Evolutionary conservation across 2,329 filamentous ascomycete species (phyloP).

Genomic region (Trichoderma sp.): DNA sequence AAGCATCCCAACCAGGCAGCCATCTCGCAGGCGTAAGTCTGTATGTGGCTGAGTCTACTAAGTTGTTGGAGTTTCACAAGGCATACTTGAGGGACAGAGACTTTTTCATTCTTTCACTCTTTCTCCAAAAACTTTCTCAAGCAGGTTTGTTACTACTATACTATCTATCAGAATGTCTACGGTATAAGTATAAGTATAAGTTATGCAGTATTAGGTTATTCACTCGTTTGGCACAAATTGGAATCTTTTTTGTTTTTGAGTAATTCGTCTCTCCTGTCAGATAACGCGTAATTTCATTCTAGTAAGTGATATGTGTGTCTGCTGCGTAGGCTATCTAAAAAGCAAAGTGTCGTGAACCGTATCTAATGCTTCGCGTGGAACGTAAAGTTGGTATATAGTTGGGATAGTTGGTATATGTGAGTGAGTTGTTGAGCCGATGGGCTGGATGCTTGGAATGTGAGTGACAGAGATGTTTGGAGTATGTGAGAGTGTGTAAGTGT

Average conservation of each 20-base stretch:
- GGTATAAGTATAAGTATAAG: not conserved
- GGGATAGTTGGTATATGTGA: conserved; percentile 5
- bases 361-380: conserved; percentile 13
- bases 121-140: not conserved
- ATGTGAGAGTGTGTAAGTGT: not conserved
- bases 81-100: not conserved
- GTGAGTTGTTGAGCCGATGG: not conserved
- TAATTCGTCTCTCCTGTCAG: not conserved
- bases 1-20: conserved; percentile 18
- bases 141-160: not conserved
- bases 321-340: conserved; percentile 10
- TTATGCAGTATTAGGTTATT: conserved; percentile 12
- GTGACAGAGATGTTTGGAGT: not conserved
- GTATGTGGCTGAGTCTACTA: not conserved
- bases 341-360: conserved; percentile 7
- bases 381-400: conserved; percentile 1
- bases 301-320: not conserved
- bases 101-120: not conserved
- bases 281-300: conserved; percentile 16
- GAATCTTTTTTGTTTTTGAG: not conserved
- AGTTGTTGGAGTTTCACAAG: not conserved
- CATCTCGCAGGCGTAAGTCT: conserved; percentile 12
- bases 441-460: not conserved
- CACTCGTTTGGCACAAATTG: not conserved
- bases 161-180: conserved; percentile 11